Percentiles rank a stretch among this genome's conserved stretches.
phyloP scores from a whole-genome alignment of 306 rosid genomes.

The Leucaena leucocephala region DNA sequence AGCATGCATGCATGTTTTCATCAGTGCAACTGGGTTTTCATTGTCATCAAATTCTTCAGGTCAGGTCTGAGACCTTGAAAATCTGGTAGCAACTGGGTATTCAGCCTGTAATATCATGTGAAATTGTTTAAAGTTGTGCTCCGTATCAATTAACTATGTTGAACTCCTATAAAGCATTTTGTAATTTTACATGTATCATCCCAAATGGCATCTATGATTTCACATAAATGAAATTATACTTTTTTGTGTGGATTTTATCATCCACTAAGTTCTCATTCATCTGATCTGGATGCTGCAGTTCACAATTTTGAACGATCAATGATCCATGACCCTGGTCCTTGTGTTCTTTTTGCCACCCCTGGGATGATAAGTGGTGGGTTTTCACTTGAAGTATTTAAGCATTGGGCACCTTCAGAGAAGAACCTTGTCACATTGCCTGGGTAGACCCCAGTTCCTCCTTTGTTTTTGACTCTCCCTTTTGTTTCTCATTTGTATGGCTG shows the following conservation, averaged over 20 bases:
- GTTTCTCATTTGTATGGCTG: constrained; percentile 1
- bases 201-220: not conserved
- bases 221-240: constrained; percentile 18
- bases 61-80: not conserved
- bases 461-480: not conserved
- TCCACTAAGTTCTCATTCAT: constrained; percentile 32
- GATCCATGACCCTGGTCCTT: constrained; percentile 87
- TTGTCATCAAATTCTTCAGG: constrained; percentile 1
- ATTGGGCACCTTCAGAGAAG: constrained; percentile 85
- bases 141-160: not conserved
- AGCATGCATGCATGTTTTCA: not conserved
- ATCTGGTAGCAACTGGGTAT: not conserved
- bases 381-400: constrained; percentile 92
- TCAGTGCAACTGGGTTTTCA: not conserved
- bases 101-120: constrained; percentile 20
- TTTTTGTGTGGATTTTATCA: constrained; percentile 24
- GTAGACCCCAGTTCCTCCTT: constrained; percentile 43
- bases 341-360: constrained; percentile 98
- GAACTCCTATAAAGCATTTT: not conserved
- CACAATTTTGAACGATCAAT: constrained; percentile 79
- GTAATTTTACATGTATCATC: not conserved
- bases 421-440: constrained; percentile 87
- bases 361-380: constrained; percentile 93
- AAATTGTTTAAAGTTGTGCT: constrained; percentile 2
- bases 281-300: constrained; percentile 62